A percentile compares a stretch with the other conserved stretches of the same genome.
These are phyloP conservation scores for Letharia columbiana DNA, from an alignment of 495 filamentous ascomycete genomes.

Conservation along the genomic window DNA sequence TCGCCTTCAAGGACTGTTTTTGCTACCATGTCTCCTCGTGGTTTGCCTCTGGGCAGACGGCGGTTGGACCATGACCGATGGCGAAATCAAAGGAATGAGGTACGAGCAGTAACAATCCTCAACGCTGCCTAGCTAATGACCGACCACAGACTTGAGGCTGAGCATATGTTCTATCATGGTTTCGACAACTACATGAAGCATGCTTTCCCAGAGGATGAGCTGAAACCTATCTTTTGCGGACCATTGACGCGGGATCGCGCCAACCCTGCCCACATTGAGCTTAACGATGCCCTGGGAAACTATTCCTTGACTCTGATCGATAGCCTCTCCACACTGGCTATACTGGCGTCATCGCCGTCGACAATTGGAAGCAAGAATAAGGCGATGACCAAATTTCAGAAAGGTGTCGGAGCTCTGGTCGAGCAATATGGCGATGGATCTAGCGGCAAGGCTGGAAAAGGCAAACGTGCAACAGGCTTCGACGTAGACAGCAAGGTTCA, in stretches of 20 bases:
- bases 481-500: constrained; percentile 97
- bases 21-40: constrained; percentile 18
- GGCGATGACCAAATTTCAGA: constrained; percentile 67
- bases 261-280: constrained; percentile 72
- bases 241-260: constrained; percentile 74
- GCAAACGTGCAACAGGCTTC: constrained; percentile 71
- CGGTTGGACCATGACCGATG: constrained; percentile 22
- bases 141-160: constrained; percentile 57
- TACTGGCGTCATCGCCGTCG: constrained; percentile 63
- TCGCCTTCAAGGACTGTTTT: constrained; percentile 2
- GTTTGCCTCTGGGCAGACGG: constrained; percentile 10
- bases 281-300: constrained; percentile 94
- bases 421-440: constrained; percentile 80
- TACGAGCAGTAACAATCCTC: background rate
- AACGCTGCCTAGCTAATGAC: constrained; percentile 4
- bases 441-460: constrained; percentile 57
- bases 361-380: constrained; percentile 45
- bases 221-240: constrained; percentile 76
- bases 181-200: constrained; percentile 90
- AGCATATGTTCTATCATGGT: constrained; percentile 93
- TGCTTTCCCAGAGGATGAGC: constrained; percentile 95
- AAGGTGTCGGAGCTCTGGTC: constrained; percentile 70
- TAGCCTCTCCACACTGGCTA: constrained; percentile 85
- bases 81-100: constrained; percentile 25
- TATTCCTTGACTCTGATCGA: constrained; percentile 94